phyloP scores from a whole-genome alignment of 202 grass and related monocot species.

The Zizania palustris region DNA sequence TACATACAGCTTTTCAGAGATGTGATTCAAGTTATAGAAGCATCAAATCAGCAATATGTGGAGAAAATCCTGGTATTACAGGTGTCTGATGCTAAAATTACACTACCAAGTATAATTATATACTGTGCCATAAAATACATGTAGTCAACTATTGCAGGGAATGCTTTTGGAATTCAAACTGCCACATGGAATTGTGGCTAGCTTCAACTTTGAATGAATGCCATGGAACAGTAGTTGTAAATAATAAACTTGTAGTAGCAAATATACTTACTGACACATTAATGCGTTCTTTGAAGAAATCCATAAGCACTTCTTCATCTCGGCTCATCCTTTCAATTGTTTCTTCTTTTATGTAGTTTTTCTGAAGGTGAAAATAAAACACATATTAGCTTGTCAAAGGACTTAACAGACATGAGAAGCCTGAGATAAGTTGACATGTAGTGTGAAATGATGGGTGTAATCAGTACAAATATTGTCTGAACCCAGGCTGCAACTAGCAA shows the following conservation, averaged over 20 bases:
- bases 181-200: constrained; percentile 4
- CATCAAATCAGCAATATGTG: not conserved
- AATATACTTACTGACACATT: constrained; percentile 89
- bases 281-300: constrained; percentile 95
- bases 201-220: constrained; percentile 4
- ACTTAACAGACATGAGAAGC: not conserved
- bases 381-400: constrained; percentile 14
- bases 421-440: constrained; percentile 16
- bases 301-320: constrained; percentile 97
- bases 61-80: constrained; percentile 18
- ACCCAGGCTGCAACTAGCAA: constrained; percentile 10
- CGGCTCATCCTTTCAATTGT: constrained; percentile 92
- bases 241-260: constrained; percentile 33
- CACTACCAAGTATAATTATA: constrained; percentile 16
- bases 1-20: constrained; percentile 36
- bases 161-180: constrained; percentile 21
- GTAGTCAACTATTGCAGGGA: constrained; percentile 3
- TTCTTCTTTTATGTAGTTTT: constrained; percentile 83
- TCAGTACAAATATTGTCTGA: constrained; percentile 27
- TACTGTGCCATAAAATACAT: constrained; percentile 31
- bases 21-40: constrained; percentile 27
- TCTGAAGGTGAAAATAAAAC: constrained; percentile 57
- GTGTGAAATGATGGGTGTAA: constrained; percentile 26
- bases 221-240: constrained; percentile 1
- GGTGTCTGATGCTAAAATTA: constrained; percentile 8